These are phyloP conservation scores for Cyberlindnera subsufficiens DNA, from an alignment of 805 yeast species.

Conservation along the genomic window DNA sequence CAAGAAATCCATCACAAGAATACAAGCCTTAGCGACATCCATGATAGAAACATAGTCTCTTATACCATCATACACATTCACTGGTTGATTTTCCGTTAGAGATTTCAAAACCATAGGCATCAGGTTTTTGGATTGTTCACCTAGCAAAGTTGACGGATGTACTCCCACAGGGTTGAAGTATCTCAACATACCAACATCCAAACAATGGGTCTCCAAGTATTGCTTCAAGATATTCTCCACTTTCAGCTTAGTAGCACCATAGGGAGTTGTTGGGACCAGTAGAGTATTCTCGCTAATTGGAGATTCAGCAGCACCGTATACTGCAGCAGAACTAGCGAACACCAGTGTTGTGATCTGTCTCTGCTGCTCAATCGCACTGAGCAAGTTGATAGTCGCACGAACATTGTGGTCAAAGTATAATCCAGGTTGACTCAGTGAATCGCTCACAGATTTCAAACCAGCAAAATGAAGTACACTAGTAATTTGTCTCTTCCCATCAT, in stretches of 20 bases:
- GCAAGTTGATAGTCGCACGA: conserved; percentile 52
- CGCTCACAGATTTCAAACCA: conserved; percentile 80
- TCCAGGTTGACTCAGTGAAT: conserved; percentile 62
- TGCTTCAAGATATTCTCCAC: conserved; percentile 42
- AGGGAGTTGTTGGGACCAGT: conserved; percentile 64
- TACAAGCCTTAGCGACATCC: conserved; percentile 73
- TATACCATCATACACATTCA: conserved; percentile 69
- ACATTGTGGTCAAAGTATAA: conserved; percentile 66
- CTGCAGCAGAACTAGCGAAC: conserved; percentile 77
- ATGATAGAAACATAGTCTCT: conserved; percentile 79
- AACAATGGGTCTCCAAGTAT: conserved; percentile 39
- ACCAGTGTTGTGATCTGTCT: conserved; percentile 45
- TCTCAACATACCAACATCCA: conserved; percentile 50
- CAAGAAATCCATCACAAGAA: conserved; percentile 62
- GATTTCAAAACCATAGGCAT: conserved; percentile 48
- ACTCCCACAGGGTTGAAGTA: conserved; percentile 87
- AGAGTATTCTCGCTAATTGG: conserved; percentile 52
- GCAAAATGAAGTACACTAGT: conserved; percentile 56
- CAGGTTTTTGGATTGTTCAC: conserved; percentile 79
- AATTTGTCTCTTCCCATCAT: conserved; percentile 5
- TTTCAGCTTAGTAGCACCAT: conserved; percentile 64
- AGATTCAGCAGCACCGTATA: conserved; percentile 75
- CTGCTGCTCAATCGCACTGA: conserved; percentile 40
- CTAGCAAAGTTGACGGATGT: conserved; percentile 73
- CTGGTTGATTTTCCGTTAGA: conserved; percentile 43